Evolutionary conservation across 495 filamentous ascomycete species (phyloP), one percentile per base, ranked within the genome.

Genomic region (Penicillium nucicola): DNA sequence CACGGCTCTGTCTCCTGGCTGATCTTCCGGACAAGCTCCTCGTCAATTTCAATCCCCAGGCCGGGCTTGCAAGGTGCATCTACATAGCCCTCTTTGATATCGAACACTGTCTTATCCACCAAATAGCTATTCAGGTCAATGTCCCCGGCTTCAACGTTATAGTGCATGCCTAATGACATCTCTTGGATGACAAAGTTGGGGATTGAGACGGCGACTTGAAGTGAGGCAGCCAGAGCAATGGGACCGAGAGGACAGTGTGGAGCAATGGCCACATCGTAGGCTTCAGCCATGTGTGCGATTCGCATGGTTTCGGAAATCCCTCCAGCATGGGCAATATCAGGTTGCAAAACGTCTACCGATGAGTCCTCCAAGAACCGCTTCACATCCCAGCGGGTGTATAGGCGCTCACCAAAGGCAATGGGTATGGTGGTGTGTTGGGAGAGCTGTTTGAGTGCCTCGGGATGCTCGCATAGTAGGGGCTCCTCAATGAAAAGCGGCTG

Each of bases 121-220:
- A 84, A 68, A 55, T 91, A 92, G 51, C 75, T 89, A 5, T 73
- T 79, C 42, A 90, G 62, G 59, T 92, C 88, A 50, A 79, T 77
- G 39, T 81, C 72, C 10, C 86, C 84, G 2, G 66, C 66, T 34
- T 78, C 84, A 13, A 74, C 65, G 60, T 91, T 91, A 59, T 92
- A 91, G 69, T 92, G 88, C 56, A 92, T 91, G 1, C 86, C 88
- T 40, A 89, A 57, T 28, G 81, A 82, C 88, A 91, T 91, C 71
- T 92, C 88, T 62, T 90, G 88, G 42, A 92, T 91, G 17, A 78
- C 82, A 66, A 89, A 89, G 62, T 92, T 92, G 3, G 86, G 72
- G 15, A 75, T 82, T 4, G 72, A 69, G 14, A 85, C 67, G n/a
- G 78, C 85, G 23, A 91, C 75, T 57, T 90, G 87, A 40, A 90